A percentile compares a stretch with the other conserved stretches of the same genome.
Evolutionary conservation across 2,329 filamentous ascomycete genomes (phyloP).

Genomic region (Venturia nashicola): DNA sequence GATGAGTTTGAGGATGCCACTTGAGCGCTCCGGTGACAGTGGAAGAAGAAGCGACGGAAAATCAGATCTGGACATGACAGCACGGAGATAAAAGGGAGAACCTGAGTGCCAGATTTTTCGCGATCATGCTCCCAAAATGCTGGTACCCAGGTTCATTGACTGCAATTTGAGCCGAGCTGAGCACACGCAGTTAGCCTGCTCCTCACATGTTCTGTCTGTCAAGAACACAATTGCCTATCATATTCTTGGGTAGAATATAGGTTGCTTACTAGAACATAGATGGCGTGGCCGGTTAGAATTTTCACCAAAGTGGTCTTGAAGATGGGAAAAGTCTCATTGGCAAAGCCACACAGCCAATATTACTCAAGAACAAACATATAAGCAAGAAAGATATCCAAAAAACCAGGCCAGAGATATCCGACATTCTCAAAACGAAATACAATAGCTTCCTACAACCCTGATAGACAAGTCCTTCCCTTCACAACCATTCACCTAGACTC

Average conservation of each 20-base stretch:
- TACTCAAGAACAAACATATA: too few species aligned
- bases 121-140: neutral
- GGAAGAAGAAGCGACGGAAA: neutral
- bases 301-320: neutral
- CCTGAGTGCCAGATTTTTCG: neutral
- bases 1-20: constrained; percentile 33
- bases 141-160: neutral
- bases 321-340: too few species aligned
- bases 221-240: too few species aligned
- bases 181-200: neutral
- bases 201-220: neutral
- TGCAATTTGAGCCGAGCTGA: neutral
- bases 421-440: too few species aligned
- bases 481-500: too few species aligned
- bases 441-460: too few species aligned
- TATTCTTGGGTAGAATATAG: neutral
- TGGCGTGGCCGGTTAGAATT: too few species aligned
- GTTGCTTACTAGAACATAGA: neutral
- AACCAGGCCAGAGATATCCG: too few species aligned
- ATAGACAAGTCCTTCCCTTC: too few species aligned
- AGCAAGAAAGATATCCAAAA: too few species aligned
- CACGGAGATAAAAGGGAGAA: neutral
- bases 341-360: too few species aligned
- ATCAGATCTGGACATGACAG: neutral
- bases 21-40: neutral